Evolutionary conservation across 2,329 filamentous ascomycete species (phyloP).

Genomic region (Talaromyces marneffei): DNA sequence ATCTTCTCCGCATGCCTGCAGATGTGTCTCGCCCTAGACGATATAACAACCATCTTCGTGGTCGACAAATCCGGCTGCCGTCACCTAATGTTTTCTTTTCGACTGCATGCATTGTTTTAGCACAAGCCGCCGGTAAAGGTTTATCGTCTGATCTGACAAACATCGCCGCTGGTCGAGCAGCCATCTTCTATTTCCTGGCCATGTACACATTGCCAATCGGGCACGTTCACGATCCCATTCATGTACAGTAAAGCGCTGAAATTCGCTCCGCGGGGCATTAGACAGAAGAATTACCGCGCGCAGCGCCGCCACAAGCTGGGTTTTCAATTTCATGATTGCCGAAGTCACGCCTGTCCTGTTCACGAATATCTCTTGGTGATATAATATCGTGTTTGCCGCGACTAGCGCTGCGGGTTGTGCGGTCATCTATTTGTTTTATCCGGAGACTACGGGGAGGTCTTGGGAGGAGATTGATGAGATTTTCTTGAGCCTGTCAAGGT

Average conservation of each 20-base stretch:
- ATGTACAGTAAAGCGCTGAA: slow-evolving; percentile 7
- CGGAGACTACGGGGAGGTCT: slow-evolving; percentile 23
- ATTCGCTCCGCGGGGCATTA: neutral
- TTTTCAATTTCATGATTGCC: slow-evolving; percentile 57
- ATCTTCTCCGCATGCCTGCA: slow-evolving; percentile 23
- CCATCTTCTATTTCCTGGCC: slow-evolving; percentile 20
- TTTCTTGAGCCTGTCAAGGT: slow-evolving; percentile 12
- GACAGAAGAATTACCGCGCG: slow-evolving; percentile 24
- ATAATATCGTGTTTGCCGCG: slow-evolving; percentile 45
- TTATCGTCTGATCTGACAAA: neutral
- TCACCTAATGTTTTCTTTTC: neutral
- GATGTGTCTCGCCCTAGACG: slow-evolving; percentile 43
- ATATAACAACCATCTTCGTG: neutral
- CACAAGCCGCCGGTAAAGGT: neutral
- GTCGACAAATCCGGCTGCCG: neutral
- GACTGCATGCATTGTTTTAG: neutral
- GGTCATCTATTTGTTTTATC: slow-evolving; percentile 39
- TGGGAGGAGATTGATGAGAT: slow-evolving; percentile 26
- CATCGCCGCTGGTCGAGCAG: slow-evolving; percentile 38
- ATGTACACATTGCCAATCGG: neutral
- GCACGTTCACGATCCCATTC: slow-evolving; percentile 7
- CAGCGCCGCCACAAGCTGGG: slow-evolving; percentile 49
- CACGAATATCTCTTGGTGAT: slow-evolving; percentile 51
- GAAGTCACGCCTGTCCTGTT: no score
- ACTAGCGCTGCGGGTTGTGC: slow-evolving; percentile 40